phyloP scores from a whole-genome alignment of 2,329 filamentous ascomycete genomes.

The Camillea tinctor region DNA sequence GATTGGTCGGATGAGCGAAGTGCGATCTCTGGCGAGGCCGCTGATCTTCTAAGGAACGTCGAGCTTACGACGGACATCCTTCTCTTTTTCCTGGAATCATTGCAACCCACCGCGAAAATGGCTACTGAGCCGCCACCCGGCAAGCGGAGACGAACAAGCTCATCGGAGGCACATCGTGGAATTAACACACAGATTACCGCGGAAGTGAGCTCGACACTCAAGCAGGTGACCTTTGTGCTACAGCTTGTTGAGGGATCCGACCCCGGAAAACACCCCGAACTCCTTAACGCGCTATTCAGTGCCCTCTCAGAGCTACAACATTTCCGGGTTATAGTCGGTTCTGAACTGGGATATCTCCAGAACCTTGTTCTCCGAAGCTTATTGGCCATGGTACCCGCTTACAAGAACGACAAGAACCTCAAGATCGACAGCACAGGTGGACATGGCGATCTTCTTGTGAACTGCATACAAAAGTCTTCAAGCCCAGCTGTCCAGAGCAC shows the following conservation, averaged over 20 bases:
- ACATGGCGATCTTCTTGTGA: constrained; percentile 86
- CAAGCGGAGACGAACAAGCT: constrained; percentile 78
- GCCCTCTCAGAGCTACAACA: constrained; percentile 84
- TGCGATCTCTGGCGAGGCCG: constrained; percentile 57
- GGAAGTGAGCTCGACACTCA: constrained; percentile 66
- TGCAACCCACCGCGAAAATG: constrained; percentile 72
- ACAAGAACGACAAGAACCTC: constrained; percentile 59
- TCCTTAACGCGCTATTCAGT: constrained; percentile 78
- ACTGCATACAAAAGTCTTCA: constrained; percentile 87
- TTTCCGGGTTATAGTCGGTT: constrained; percentile 75
- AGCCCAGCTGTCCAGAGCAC: constrained; percentile 93
- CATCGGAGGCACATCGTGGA: constrained; percentile 62
- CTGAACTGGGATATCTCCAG: constrained; percentile 87
- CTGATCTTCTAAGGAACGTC: constrained; percentile 70
- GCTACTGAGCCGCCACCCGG: constrained; percentile 69
- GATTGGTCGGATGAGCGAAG: constrained; percentile 35
- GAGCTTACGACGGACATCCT: constrained; percentile 73
- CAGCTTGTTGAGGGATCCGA: constrained; percentile 83
- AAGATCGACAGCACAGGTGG: constrained; percentile 76
- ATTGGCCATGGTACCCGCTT: constrained; percentile 77
- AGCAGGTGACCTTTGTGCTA: constrained; percentile 80
- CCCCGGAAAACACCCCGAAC: constrained; percentile 70
- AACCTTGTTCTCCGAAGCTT: constrained; percentile 80
- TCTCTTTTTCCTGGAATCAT: constrained; percentile 67
- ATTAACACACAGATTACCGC: constrained; percentile 61